These are phyloP conservation scores for Ramularia collo-cygni DNA, from an alignment of 2,329 filamentous ascomycete species.

Conservation along the genomic window DNA sequence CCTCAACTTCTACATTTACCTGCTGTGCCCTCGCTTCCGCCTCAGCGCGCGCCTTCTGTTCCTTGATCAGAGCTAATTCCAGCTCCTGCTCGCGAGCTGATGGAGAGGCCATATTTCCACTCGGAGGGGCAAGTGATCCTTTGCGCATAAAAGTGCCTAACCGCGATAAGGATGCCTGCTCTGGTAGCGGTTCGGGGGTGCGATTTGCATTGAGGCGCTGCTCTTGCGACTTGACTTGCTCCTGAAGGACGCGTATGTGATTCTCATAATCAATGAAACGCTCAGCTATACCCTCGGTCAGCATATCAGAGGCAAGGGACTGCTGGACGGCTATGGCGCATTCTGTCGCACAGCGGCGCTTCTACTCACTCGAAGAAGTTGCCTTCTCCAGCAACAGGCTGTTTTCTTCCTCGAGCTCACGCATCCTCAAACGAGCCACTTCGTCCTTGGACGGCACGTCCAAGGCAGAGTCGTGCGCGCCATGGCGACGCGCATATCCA, in stretches of 20 bases:
- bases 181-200: slow-evolving; percentile 2
- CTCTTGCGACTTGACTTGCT: slow-evolving; percentile 28
- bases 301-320: too few relatives aligned
- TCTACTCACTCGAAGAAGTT: slow-evolving; percentile 50
- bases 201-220: slow-evolving; percentile 17
- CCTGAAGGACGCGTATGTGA: slow-evolving; percentile 57
- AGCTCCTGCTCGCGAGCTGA: slow-evolving; percentile 42
- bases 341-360: too few relatives aligned
- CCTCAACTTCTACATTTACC: slow-evolving; percentile 68
- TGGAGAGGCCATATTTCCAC: slow-evolving; percentile 20
- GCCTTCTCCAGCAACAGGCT: slow-evolving; percentile 64
- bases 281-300: slow-evolving; percentile 29
- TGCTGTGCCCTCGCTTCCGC: slow-evolving; percentile 63
- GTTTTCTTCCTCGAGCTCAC: slow-evolving; percentile 65
- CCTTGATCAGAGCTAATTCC: slow-evolving; percentile 57
- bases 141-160: slow-evolving; percentile 39
- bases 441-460: slow-evolving; percentile 35
- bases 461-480: slow-evolving; percentile 44
- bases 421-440: slow-evolving; percentile 32
- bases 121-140: slow-evolving; percentile 31
- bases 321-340: too few relatives aligned
- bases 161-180: slow-evolving; percentile 25
- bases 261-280: slow-evolving; percentile 70
- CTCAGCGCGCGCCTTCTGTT: slow-evolving; percentile 58
- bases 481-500: slow-evolving; percentile 23